A percentile compares a stretch with the other conserved stretches of the same genome.
Conservation (phyloP, 2,329 filamentous ascomycete species). For the Diaporthe australafricana region DNA sequence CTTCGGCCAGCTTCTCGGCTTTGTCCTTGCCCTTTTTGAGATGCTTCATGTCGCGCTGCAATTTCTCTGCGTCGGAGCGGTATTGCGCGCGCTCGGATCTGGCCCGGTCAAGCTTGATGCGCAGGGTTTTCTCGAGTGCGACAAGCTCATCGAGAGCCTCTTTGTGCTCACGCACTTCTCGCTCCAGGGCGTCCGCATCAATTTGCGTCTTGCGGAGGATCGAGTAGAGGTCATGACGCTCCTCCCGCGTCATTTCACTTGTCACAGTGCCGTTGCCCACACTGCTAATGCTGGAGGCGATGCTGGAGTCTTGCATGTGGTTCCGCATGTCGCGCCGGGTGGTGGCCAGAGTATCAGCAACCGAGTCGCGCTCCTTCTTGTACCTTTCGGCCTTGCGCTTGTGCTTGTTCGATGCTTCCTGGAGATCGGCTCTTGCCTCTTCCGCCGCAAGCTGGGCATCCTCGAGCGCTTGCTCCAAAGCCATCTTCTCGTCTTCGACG, state of each 20-base stretch:
- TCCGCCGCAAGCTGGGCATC: conserved; percentile 64
- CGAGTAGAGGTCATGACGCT: conserved; percentile 69
- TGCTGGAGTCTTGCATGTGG: conserved; percentile 44
- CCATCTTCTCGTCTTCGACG: conserved; percentile 68
- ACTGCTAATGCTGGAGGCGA: conserved; percentile 42
- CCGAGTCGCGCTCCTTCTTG: conserved; percentile 59
- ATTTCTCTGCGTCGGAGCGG: conserved; percentile 64
- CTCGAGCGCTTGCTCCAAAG: conserved; percentile 69
- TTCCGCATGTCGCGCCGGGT: conserved; percentile 42
- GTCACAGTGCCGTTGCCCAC: conserved; percentile 38
- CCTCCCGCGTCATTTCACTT: conserved; percentile 60
- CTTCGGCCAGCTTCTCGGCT: conserved; percentile 46
- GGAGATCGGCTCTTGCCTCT: conserved; percentile 57
- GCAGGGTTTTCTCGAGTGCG: conserved; percentile 69
- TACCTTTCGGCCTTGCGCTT: conserved; percentile 64
- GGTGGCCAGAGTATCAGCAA: conserved; percentile 48
- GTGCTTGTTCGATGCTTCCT: conserved; percentile 55
- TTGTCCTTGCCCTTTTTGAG: conserved; percentile 55
- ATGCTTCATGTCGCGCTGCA: conserved; percentile 62
- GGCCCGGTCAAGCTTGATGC: conserved; percentile 75
- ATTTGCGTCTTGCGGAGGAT: conserved; percentile 72
- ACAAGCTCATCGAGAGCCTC: conserved; percentile 69
- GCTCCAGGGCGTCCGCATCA: conserved; percentile 76
- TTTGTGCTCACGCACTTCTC: conserved; percentile 78
- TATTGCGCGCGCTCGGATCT: conserved; percentile 73